Evolutionary conservation across 176 grass and related monocot species (phyloP).

Genomic region (Cocos nucifera): DNA sequence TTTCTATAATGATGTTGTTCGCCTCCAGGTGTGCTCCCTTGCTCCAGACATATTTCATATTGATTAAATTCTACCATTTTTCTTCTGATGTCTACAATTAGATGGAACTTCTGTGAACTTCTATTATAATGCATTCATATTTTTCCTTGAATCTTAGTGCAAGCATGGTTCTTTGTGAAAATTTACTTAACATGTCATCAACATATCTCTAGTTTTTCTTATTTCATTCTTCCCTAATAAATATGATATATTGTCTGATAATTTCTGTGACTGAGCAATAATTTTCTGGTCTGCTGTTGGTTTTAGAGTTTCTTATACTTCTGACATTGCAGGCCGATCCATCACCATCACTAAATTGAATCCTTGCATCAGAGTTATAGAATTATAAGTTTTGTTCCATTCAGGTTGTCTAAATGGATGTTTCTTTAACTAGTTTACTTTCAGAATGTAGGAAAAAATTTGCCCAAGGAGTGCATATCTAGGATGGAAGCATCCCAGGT

Average conservation of each 20-base stretch:
- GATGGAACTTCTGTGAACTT: background rate
- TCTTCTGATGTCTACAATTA: background rate
- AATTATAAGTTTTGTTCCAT: background rate
- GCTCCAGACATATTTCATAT: background rate
- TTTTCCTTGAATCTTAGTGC: no score
- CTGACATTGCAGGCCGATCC: no score
- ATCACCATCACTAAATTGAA: background rate
- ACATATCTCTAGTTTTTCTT: no score
- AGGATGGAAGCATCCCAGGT: slow-evolving; percentile 19
- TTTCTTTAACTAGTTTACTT: background rate
- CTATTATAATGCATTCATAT: no score
- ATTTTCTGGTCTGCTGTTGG: no score
- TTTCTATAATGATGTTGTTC: slow-evolving; percentile 33
- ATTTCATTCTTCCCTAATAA: no score
- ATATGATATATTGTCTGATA: no score
- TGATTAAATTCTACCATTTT: background rate
- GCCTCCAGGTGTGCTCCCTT: slow-evolving; percentile 48
- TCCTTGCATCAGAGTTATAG: background rate
- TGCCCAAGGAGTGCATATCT: slow-evolving; percentile 9
- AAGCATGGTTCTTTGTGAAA: no score
- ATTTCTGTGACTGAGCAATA: no score
- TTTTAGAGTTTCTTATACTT: no score
- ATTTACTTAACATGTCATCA: no score
- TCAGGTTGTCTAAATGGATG: background rate
- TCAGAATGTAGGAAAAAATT: slow-evolving; percentile 23